Base-by-base conservation (phyloP, 495 filamentous ascomycete genomes). In the Hypoxylon cercidicola region DNA sequence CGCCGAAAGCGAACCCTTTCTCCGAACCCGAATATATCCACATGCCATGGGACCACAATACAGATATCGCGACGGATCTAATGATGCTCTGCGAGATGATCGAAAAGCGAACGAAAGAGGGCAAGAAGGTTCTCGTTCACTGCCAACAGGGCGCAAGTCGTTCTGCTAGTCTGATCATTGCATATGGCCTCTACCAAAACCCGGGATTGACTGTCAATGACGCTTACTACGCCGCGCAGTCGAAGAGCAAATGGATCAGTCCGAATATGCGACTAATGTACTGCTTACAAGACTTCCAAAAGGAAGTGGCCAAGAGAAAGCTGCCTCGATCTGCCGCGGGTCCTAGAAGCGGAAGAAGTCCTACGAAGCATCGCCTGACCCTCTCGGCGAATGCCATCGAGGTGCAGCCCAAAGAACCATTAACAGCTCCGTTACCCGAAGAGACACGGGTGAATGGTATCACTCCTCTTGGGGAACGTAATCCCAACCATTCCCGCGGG, bases 241-340 rank as follows among this genome's bases (percentile, higher is more conserved):
- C 82, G 41, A 89, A 91, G 71, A 97, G 94, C 72, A 87, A 85
- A 64, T 99, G 95, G 95, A 96, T 99, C 53, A 93, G 93, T 12
- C 95, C 95, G 1, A 99, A 99, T 72, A 99, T 99, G 95, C 93
- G 91, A 64, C 80, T 99, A 35, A 97, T 99, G 75, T 98, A 97
- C 78, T 94, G 95, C 74, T 81, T 99, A 49, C 94, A 96, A 37
- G 95, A 99, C 72, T 99, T 97, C 76, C 85, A 91, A 60, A 87
- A 87, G 64, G 85, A 88, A 62, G 77, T 93, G 8, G 67, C 82
- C 3, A 84, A 82, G 66, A 82, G 79, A 71, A 81, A 71, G 59
- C 71, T 78, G 13, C 55, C 64, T n/a, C 76, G 72, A 37, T 72
- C 75, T 7, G 72, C 73, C 64, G 79, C 77, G 57, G 83, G 82